Evolutionary conservation across 768 basidiomycete genomes (phyloP), one percentile per base, ranked within the genome.

Genomic region (Podaxis carcinomalis): DNA sequence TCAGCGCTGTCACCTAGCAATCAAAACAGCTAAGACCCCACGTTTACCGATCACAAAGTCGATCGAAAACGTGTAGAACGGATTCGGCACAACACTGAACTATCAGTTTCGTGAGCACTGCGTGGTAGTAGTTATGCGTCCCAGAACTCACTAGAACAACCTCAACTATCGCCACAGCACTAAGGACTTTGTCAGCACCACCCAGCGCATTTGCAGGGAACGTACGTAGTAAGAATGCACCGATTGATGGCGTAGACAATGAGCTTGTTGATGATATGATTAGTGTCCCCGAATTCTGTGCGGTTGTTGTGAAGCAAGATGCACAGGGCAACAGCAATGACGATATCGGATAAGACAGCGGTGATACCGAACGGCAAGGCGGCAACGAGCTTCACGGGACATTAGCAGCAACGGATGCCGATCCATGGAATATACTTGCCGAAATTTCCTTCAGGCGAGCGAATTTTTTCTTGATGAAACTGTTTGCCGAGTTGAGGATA

Each of bases 11-110:
- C 51, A 23, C 49, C 19, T 13, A 51, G 50, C 4, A 37, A 19
- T 16, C 2, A n/a, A 35, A 37, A 19, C 27, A 32, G 35, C 32
- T 36, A 25, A 52, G 32, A 59, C 21, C 5, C 36, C 63, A 79
- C 80, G 65, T 74, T 83, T 83, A 59, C 82, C 82, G 56, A 83
- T 78, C 35, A 80, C 69, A 61, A 83, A 82, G 66, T 83, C 82
- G 53, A 83, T 74, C 2, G 78, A 79, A 61, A 81, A 74, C 21
- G 74, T 74, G 65, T 79, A 83, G 40, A 82, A 75, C 4, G 79
- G 75, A 53, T 77, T 66, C 2, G 81, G 80, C 32, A 75, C 64
- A 1, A 70, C 68, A 14, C 73, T 67, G 65, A 82, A 82, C 71
- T 80, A 37, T 35, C n/a, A 36, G 14, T 36, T 13, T 3, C 0